Evolutionary conservation across 768 basidiomycete genomes (phyloP), one percentile per base, ranked within the genome.

Genomic region (Xanthoconium stramineum): DNA sequence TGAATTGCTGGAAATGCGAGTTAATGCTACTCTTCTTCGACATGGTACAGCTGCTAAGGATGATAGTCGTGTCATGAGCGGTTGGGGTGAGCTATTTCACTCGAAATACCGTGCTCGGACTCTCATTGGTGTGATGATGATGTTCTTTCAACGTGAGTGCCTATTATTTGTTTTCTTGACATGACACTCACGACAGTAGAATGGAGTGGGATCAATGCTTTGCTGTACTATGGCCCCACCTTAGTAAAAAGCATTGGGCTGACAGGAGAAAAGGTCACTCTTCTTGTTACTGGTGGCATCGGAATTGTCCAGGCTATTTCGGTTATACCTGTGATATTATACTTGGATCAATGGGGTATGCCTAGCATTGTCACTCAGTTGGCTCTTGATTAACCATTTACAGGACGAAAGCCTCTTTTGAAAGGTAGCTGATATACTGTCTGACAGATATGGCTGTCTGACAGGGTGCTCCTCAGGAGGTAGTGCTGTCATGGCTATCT

Each of bases 191-290:
- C 15, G 3, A 24, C 2, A 12, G 17, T 62, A 92, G 89, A 92
- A 73, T 92, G 91, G 91, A 86, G 84, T 55, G 91, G 91, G 2
- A 93, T 92, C 59, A 93, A 92, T 64, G 89, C 91, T 11, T 67
- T 93, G 33, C 74, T 92, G 9, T 93, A 92, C 63, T 93, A 91
- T 61, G 90, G 89, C 1, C 91, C 91, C 1, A 83, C 82, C 0
- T 75, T 93, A 3, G 80, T 91, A 45, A 77, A 69, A 33, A 83
- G 75, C 48, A 77, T 92, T 43, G 89, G 88, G 5, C 57, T 91
- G 29, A 72, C 74, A 20, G 84, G 85, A 17, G 81, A 84, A 55
- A 78, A 75, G 0, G 76, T 82, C 9, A 78, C 83, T 1, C 75
- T 92, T 0, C 61, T 90, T n/a, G 83, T 86, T 4, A 81, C 88